Evolutionary conservation across 2,329 filamentous ascomycete species (phyloP).

Genomic region (Aspergillus udagawae): DNA sequence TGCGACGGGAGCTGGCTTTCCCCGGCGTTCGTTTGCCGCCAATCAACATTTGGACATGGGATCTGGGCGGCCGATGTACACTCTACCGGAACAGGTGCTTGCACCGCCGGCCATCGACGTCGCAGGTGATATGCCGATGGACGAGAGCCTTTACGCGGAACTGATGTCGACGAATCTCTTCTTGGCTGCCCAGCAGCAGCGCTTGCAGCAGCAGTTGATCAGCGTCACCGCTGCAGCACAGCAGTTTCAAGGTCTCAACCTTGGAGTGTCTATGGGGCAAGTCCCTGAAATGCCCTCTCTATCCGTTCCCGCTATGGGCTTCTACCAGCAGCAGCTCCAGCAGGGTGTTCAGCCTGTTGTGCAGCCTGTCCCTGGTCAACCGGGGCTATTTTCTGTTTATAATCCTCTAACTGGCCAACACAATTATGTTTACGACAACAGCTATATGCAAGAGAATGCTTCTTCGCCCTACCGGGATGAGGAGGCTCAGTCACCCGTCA

Average conservation of each 20-base stretch:
- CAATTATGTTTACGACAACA: constrained; percentile 72
- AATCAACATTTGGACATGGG: constrained; percentile 36
- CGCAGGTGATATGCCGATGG: constrained; percentile 66
- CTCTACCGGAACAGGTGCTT: constrained; percentile 68
- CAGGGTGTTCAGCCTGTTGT: constrained; percentile 63
- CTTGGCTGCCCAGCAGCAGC: constrained; percentile 89
- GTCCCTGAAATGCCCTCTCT: constrained; percentile 52
- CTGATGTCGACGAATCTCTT: constrained; percentile 88
- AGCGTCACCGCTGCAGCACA: constrained; percentile 78
- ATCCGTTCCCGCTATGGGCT: constrained; percentile 51
- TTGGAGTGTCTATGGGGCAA: constrained; percentile 48
- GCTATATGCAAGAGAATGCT: constrained; percentile 46
- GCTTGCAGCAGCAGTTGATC: constrained; percentile 87
- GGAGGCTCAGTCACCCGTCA: constrained; percentile 46
- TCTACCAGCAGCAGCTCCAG: constrained; percentile 64
- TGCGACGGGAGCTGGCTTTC: constrained; percentile 53
- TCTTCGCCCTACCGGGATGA: constrained; percentile 29
- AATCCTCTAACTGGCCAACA: constrained; percentile 84
- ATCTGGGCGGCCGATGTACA: constrained; percentile 58
- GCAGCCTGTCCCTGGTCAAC: constrained; percentile 62
- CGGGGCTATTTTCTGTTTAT: constrained; percentile 76
- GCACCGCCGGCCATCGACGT: constrained; percentile 73
- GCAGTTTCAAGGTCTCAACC: constrained; percentile 72
- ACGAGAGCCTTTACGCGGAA: constrained; percentile 82
- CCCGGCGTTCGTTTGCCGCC: constrained; percentile 38